phyloP scores from a whole-genome alignment of 305 asterid genomes.

The Fraxinus ornus region DNA sequence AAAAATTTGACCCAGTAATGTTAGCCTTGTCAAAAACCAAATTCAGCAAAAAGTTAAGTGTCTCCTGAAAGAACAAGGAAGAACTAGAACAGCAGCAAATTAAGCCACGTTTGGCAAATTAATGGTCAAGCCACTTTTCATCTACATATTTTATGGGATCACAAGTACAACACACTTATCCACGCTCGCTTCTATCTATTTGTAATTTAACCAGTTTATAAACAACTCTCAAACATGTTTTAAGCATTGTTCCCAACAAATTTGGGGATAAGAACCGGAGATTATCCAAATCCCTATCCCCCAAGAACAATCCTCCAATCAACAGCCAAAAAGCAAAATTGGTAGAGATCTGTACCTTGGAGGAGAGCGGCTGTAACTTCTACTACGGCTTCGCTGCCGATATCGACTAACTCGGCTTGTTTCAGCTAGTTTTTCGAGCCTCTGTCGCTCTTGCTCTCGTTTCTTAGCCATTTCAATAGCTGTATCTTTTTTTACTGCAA shows the following conservation, averaged over 20 bases:
- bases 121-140: neutral
- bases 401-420: constrained; percentile 57
- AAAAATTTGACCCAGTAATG: neutral
- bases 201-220: too few relatives aligned
- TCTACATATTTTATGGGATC: neutral
- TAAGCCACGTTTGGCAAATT: neutral
- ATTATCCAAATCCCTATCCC: neutral
- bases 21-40: neutral
- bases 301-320: neutral
- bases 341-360: constrained; percentile 47
- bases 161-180: neutral
- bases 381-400: constrained; percentile 67
- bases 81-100: neutral
- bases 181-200: too few relatives aligned
- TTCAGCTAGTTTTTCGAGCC: constrained; percentile 89
- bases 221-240: neutral
- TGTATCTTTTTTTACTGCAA: constrained; percentile 87
- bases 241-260: neutral
- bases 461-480: constrained; percentile 88
- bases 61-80: neutral
- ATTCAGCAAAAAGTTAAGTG: neutral
- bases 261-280: neutral
- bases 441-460: constrained; percentile 83
- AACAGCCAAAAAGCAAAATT: neutral
- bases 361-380: constrained; percentile 88